These are phyloP conservation scores for Elsinoe fawcettii DNA, from an alignment of 2,329 filamentous ascomycete species.

Conservation along the genomic window DNA sequence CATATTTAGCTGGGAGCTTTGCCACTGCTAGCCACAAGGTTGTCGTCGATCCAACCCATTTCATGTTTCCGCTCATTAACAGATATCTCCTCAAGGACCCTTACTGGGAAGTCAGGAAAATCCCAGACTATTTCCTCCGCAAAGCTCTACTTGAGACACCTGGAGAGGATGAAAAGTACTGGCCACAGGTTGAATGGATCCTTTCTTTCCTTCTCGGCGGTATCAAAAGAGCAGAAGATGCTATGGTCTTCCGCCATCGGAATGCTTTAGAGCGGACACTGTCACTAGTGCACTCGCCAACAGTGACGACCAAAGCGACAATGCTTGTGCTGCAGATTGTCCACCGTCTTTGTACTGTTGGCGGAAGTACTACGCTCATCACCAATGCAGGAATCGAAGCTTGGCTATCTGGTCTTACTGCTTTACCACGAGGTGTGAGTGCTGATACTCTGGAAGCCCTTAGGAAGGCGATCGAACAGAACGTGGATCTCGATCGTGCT, in stretches of 20 bases:
- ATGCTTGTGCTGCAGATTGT: conserved; percentile 56
- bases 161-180: conserved; percentile 63
- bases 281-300: conserved; percentile 59
- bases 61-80: conserved; percentile 80
- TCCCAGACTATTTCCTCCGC: conserved; percentile 55
- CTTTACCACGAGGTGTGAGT: conserved; percentile 39
- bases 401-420: conserved; percentile 61
- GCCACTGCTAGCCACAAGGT: conserved; percentile 62
- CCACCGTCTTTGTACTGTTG: conserved; percentile 59
- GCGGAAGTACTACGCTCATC: conserved; percentile 70
- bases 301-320: conserved; percentile 48
- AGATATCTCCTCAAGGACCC: conserved; percentile 72
- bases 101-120: conserved; percentile 56
- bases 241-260: conserved; percentile 52
- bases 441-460: conserved; percentile 47
- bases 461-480: conserved; percentile 53
- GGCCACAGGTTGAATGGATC: conserved; percentile 67
- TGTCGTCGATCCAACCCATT: conserved; percentile 67
- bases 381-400: conserved; percentile 66
- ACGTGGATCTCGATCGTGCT: conserved; percentile 59
- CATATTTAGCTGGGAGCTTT: conserved; percentile 69
- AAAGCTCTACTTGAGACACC: conserved; percentile 68
- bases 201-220: conserved; percentile 62
- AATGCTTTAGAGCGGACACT: conserved; percentile 69
- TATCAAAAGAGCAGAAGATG: conserved; percentile 51